Conservation (phyloP, 2,329 filamentous ascomycete genomes). For the Alternaria longipes region DNA sequence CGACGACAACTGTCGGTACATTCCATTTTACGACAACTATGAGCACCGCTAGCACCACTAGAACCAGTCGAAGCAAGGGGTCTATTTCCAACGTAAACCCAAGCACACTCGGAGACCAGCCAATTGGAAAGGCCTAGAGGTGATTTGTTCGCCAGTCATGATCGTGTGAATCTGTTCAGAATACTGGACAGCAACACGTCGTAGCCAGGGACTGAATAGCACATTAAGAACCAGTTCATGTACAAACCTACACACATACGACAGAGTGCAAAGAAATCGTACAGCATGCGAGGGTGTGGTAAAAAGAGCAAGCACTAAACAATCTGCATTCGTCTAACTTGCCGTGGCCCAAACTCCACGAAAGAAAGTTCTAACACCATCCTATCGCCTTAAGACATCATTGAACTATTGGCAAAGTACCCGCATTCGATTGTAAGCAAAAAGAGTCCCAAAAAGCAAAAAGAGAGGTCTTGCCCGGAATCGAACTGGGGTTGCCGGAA, state of each 20-base stretch:
- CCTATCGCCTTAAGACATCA: neutral
- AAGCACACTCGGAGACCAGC: neutral
- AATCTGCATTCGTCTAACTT: no score
- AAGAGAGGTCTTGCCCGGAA: slow-evolving; percentile 33
- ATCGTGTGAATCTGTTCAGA: neutral
- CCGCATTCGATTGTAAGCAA: neutral
- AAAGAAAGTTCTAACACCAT: neutral
- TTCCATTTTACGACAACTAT: neutral
- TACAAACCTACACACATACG: neutral
- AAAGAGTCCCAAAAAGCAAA: neutral
- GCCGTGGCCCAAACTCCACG: no score
- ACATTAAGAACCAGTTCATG: neutral
- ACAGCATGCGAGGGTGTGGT: neutral
- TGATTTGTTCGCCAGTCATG: neutral
- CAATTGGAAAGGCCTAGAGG: neutral
- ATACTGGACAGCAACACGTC: neutral
- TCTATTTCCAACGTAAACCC: neutral
- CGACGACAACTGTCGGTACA: neutral
- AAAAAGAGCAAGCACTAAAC: neutral
- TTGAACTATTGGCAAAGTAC: accelerated
- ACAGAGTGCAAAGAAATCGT: neutral
- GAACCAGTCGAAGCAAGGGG: neutral
- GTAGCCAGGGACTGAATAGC: neutral
- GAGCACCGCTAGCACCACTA: neutral
- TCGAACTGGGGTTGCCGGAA: slow-evolving; percentile 40